Conservation (phyloP, 164 flowering plant genomes). For the Saururus chinensis region DNA sequence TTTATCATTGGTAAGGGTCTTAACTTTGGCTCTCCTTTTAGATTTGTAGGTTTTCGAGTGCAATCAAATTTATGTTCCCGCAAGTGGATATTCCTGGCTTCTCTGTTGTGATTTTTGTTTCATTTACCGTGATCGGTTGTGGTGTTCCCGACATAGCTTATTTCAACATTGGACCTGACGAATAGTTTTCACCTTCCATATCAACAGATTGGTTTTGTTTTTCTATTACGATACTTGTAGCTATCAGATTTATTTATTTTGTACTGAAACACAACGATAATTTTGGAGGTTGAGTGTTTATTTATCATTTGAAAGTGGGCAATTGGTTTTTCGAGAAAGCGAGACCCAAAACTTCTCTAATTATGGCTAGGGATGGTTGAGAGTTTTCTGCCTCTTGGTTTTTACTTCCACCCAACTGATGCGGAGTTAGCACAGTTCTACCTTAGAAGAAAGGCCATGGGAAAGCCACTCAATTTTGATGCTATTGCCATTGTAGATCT, state of each 20-base stretch:
- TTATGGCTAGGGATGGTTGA: conserved; percentile 20
- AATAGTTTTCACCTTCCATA: not conserved
- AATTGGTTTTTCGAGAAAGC: not conserved
- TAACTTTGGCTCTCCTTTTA: too few relatives aligned
- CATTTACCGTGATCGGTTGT: conserved; percentile 2
- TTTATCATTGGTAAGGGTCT: too few relatives aligned
- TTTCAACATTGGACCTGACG: conserved; percentile 11
- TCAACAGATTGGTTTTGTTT: too few relatives aligned
- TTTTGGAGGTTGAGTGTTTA: not conserved
- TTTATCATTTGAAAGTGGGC: not conserved
- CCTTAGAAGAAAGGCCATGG: conserved; percentile 54
- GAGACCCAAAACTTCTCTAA: not conserved
- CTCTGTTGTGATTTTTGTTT: conserved; percentile 4
- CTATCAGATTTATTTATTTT: not conserved
- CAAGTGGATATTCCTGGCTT: conserved; percentile 2
- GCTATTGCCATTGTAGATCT: conserved; percentile 58
- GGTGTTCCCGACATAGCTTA: conserved; percentile 1
- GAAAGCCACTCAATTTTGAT: conserved; percentile 26
- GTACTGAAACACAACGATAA: not conserved
- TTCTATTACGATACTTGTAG: not conserved
- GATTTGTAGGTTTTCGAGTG: not conserved
- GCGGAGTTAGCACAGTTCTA: conserved; percentile 62
- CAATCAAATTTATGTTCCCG: conserved; percentile 8
- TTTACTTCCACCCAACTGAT: conserved; percentile 87
- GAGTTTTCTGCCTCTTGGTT: conserved; percentile 51